Evolutionary conservation across 768 basidiomycete genomes (phyloP), one percentile per base, ranked within the genome.

Genomic region (Boletus tylopilopsis): DNA sequence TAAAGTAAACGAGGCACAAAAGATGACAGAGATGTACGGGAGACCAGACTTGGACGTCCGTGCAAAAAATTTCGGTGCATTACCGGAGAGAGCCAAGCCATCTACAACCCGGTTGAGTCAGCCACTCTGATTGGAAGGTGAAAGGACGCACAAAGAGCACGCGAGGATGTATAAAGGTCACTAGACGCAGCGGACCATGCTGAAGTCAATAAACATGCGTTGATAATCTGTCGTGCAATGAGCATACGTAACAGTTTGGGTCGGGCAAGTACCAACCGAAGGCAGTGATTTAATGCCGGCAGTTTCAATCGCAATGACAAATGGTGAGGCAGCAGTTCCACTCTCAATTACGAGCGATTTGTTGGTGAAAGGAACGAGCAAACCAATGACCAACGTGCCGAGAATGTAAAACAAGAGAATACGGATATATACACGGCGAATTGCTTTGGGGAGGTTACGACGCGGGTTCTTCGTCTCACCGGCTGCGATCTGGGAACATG

Each of bases 141-240:
- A 7, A 5, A 16, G 19, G 27, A 74, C 85, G 58, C 54, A 89
- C 87, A 94, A 9, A 97, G 76, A 0, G 87, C 88, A 47, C 89
- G 83, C 16, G 92, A 93, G 39, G 86, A 85, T 4, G 91, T 94
- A 71, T 92, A 95, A 39, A 96, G 66, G 64, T 95, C 92, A 64
- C 86, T 88, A 21, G 85, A 85, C 6, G 89, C 90, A 29, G 94
- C 93, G 22, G 93, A 95, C 86, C 90, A 94, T 6, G 94, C 93
- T 3, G 92, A 90, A 33, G 87, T 90, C 55, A 98, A 70, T 13
- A 95, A 75, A 64, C 80, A 83, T 4, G 86, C 88, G 61, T 90
- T 92, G 64, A 91, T 90, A 33, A 90, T 72, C 84, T 87, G 38
- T 12, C 8, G 19, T 25, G 3, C 18, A 23, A 38, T 41, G 13